Base-by-base conservation (phyloP, 352 stramenopile genomes). In the Phytophthora palmivora region DNA sequence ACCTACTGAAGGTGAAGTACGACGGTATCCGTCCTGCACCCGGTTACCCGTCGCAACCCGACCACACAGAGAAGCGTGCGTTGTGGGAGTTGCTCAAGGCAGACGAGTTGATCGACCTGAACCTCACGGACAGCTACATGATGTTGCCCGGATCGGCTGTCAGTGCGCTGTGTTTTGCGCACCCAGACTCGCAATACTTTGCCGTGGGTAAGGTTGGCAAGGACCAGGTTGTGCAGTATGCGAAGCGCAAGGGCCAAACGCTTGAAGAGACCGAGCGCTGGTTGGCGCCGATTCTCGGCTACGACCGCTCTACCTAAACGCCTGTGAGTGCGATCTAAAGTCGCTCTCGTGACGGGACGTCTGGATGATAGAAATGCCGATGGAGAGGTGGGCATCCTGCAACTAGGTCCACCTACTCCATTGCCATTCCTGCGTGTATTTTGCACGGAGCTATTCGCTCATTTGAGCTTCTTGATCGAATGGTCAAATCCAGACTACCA, bases 1-100 rank as follows among this genome's bases (percentile, higher is more conserved):
- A 99, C 63, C 65, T 99, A 30, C 81, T 99, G 21, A 99, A 99
- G 81, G 94, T 98, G 47, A 98, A 99, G 77, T 99, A 99, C 82
- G 90, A 98, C 58, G 97, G 97, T 57, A 99, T 99, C 63, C 89
- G 97, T 60, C 97, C 97, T 42, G 97, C 97, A 21, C 96, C 96
- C n/a, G 97, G 97, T 15, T 99, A 99, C 67, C 97, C 97, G 41
- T 98, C 92, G 26, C 96, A 99, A 74, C 97, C 97, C 11, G 97
- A 99, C 73, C 97, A 99, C 79, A 99, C 96, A 12, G 96, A 99
- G 70, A 99, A 99, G 81, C 78, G 73, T 15, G 96, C 88, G 33
- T 93, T 99, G 82, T 99, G 96, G 96, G 84, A 98, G 44, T 49
- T 98, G 16, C 87, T 99, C 32, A 94, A 98, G 64, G 96, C 94